phyloP scores from a whole-genome alignment of 495 filamentous ascomycete genomes.

The Echria macrotheca region DNA sequence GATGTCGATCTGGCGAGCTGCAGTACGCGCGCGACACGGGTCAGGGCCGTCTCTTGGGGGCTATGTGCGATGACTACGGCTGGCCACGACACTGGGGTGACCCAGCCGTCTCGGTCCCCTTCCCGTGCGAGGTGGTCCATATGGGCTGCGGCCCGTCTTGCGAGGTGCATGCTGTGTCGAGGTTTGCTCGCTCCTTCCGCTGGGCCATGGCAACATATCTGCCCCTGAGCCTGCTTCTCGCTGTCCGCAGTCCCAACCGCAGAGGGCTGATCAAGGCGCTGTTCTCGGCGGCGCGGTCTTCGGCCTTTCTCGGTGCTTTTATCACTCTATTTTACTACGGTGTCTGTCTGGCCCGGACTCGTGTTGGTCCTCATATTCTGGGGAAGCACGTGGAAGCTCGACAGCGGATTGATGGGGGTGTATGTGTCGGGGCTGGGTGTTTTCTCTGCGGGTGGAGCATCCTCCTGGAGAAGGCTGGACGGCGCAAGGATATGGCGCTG shows the following conservation, averaged over 20 bases:
- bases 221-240: slow-evolving; percentile 66
- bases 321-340: slow-evolving; percentile 82
- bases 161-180: slow-evolving; percentile 67
- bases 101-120: slow-evolving; percentile 64
- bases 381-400: slow-evolving; percentile 37
- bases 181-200: slow-evolving; percentile 66
- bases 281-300: slow-evolving; percentile 62
- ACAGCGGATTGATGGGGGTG: slow-evolving; percentile 50
- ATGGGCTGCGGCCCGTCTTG: slow-evolving; percentile 70
- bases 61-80: slow-evolving; percentile 69
- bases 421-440: slow-evolving; percentile 73
- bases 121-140: slow-evolving; percentile 86
- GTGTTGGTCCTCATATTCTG: slow-evolving; percentile 69
- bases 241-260: slow-evolving; percentile 47
- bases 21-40: slow-evolving; percentile 76
- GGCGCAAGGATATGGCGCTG: slow-evolving; percentile 72
- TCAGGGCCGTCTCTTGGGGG: slow-evolving; percentile 61
- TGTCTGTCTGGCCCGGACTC: slow-evolving; percentile 75
- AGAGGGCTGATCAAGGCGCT: slow-evolving; percentile 43
- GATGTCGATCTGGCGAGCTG: slow-evolving; percentile 56
- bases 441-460: slow-evolving; percentile 81
- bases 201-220: slow-evolving; percentile 77
- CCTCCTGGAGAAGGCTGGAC: slow-evolving; percentile 60
- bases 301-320: slow-evolving; percentile 77
- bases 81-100: slow-evolving; percentile 72